A percentile compares a stretch with the other conserved stretches of the same genome.
These are phyloP conservation scores for Cyclotella sp. DNA, from an alignment of 108 stramenopile species.

Conservation along the genomic window DNA sequence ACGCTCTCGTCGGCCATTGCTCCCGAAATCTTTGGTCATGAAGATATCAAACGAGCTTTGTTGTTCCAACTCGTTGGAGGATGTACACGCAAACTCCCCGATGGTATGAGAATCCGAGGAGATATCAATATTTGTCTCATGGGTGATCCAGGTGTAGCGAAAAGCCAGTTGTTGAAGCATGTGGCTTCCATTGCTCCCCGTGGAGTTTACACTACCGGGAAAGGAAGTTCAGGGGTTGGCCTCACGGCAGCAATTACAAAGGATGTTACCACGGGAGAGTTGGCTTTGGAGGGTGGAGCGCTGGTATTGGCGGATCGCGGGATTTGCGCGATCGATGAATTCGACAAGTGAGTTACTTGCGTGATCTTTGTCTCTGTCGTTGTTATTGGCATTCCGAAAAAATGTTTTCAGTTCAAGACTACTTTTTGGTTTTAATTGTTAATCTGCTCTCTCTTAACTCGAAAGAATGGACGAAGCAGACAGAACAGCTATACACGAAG, in stretches of 20 bases:
- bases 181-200: conserved; percentile 94
- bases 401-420: too few species aligned
- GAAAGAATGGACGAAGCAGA: conserved; percentile 94
- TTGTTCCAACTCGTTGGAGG: conserved; percentile 96
- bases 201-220: conserved; percentile 98
- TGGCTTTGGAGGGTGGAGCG: conserved; percentile 98
- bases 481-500: conserved; percentile 99
- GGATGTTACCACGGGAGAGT: conserved; percentile 93
- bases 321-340: conserved; percentile 98
- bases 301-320: conserved; percentile 98
- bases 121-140: conserved; percentile 98
- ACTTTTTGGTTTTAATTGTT: background rate
- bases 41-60: conserved; percentile 96
- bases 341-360: conserved; percentile 82
- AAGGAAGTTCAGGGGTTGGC: conserved; percentile 97
- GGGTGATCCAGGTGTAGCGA: conserved; percentile 99
- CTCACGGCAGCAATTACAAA: conserved; percentile 97
- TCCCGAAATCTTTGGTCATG: conserved; percentile 99
- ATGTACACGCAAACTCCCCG: conserved; percentile 87
- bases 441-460: background rate
- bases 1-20: conserved; percentile 88
- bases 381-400: too few species aligned
- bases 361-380: background rate
- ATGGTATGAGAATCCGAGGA: conserved; percentile 97
- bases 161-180: conserved; percentile 98